Evolutionary conservation across 768 basidiomycete species (phyloP).

Genomic region (Tulasnella sp.): DNA sequence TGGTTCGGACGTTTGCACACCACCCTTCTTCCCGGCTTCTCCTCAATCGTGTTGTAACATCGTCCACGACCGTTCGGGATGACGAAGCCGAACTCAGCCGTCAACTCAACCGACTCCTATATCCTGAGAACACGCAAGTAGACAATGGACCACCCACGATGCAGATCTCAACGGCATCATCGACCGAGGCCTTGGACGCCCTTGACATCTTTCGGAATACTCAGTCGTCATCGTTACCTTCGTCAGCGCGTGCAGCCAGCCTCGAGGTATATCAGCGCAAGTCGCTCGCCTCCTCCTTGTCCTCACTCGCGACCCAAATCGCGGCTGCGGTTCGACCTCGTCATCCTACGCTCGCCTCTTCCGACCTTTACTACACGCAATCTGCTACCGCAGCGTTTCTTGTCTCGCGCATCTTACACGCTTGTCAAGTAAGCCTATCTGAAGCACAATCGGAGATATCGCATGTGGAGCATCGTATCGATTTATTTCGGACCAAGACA

Average conservation of each 20-base stretch:
- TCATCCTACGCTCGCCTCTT: not conserved
- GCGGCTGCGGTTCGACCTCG: not conserved
- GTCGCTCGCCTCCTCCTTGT: not conserved
- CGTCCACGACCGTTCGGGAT: not conserved
- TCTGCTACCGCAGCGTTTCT: slow-evolving; percentile 5
- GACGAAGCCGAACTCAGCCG: slow-evolving; percentile 2
- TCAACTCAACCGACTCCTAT: not conserved
- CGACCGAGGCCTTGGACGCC: slow-evolving; percentile 7
- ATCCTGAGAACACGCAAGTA: not conserved
- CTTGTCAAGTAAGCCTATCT: not conserved
- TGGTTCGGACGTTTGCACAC: not conserved
- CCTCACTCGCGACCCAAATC: not conserved
- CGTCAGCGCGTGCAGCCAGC: not conserved
- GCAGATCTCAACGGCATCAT: not conserved
- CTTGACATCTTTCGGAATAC: slow-evolving; percentile 8
- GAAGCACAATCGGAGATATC: not conserved
- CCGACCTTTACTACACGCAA: not conserved
- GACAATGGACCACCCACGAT: not conserved
- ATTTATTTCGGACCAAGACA: not conserved
- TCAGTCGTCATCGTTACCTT: not conserved
- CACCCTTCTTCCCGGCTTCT: not conserved
- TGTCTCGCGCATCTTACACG: not conserved
- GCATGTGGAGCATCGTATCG: not conserved
- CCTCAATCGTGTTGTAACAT: not conserved
- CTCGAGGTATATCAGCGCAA: slow-evolving; percentile 9